A percentile compares a stretch with the other conserved stretches of the same genome.
phyloP scores from a whole-genome alignment of 2,329 filamentous ascomycete species.

The Trichoderma hamatum region DNA sequence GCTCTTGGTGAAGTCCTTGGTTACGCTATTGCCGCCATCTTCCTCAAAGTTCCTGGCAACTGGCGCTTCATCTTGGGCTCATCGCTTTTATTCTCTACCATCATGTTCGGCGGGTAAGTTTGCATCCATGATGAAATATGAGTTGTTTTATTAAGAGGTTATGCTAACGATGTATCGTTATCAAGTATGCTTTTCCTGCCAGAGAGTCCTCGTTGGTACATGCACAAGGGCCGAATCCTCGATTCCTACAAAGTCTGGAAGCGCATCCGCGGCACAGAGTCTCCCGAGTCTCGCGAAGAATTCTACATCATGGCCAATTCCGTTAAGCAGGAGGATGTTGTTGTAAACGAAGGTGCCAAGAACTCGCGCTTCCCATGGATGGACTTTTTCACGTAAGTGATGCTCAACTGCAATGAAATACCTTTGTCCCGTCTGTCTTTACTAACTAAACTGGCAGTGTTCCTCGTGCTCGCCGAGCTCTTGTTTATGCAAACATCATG shows the following conservation, averaged over 20 bases:
- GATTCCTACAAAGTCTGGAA: constrained; percentile 68
- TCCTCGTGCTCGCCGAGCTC: constrained; percentile 65
- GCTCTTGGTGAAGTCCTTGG: constrained; percentile 74
- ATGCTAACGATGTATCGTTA: neutral
- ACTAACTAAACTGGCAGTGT: constrained; percentile 40
- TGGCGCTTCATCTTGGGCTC: constrained; percentile 77
- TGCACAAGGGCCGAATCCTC: constrained; percentile 61
- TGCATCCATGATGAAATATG: constrained; percentile 47
- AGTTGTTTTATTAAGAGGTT: neutral
- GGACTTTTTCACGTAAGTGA: constrained; percentile 66
- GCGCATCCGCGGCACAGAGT: constrained; percentile 65
- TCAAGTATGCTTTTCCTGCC: constrained; percentile 72
- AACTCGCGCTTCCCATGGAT: constrained; percentile 68
- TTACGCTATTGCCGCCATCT: constrained; percentile 73
- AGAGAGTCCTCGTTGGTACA: constrained; percentile 68
- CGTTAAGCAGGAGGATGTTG: constrained; percentile 59
- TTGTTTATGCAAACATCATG: constrained; percentile 71
- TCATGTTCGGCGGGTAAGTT: constrained; percentile 43
- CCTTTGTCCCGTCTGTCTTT: neutral
- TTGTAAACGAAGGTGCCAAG: constrained; percentile 52
- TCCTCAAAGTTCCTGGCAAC: constrained; percentile 68
- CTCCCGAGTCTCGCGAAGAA: constrained; percentile 64
- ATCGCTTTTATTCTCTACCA: constrained; percentile 66
- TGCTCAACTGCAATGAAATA: neutral
- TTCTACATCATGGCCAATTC: constrained; percentile 73